Conservation (phyloP, 352 stramenopile genomes). For the Phytophthora constricta region DNA sequence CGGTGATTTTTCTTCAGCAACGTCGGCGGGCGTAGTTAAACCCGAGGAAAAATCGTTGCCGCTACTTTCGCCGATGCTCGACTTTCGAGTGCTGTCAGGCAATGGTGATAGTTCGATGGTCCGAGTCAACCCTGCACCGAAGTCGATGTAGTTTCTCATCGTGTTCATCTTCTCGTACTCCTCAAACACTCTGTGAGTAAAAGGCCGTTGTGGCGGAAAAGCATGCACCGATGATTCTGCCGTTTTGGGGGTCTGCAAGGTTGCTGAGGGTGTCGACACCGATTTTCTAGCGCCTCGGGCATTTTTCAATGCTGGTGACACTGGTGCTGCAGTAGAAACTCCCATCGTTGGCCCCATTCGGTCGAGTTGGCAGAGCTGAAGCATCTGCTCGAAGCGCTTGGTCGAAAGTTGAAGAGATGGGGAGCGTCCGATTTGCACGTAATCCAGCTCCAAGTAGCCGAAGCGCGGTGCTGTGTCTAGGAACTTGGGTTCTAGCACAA, state of each 20-base stretch:
- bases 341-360: conserved; percentile 54
- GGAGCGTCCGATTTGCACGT: conserved; percentile 58
- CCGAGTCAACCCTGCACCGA: conserved; percentile 56
- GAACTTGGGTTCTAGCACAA: conserved; percentile 60
- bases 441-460: conserved; percentile 80
- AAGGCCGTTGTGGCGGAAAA: conserved; percentile 51
- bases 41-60: neutral
- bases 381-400: conserved; percentile 73
- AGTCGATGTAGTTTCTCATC: conserved; percentile 69
- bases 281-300: conserved; percentile 8
- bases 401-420: conserved; percentile 52
- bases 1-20: conserved; percentile 6
- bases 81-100: conserved; percentile 2
- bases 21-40: too few relatives aligned
- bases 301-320: conserved; percentile 6
- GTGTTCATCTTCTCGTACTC: conserved; percentile 73
- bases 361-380: conserved; percentile 62
- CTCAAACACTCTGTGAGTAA: conserved; percentile 51
- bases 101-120: conserved; percentile 49
- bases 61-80: conserved; percentile 30
- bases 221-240: conserved; percentile 3
- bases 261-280: neutral
- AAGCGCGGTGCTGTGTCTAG: conserved; percentile 74
- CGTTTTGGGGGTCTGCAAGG: neutral
- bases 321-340: neutral